Evolutionary conservation across 441 rosid genomes (phyloP).

Genomic region (Gossypium davidsonii): DNA sequence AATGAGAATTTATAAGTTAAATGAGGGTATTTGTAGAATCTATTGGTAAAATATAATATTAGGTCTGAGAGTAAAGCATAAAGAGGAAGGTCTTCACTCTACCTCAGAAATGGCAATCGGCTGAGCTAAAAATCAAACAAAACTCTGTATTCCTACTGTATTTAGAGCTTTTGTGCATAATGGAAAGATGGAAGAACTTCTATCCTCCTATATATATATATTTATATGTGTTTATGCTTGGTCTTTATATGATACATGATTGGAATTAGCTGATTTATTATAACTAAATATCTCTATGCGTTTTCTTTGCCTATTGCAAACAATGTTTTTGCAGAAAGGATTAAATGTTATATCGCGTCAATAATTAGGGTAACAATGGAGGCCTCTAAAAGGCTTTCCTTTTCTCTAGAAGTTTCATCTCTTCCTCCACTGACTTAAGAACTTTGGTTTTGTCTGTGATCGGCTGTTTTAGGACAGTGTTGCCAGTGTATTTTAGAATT

Average conservation of each 20-base stretch:
- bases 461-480: no score
- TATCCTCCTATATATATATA: background rate
- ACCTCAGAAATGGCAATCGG: conserved; percentile 8
- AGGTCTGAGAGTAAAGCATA: conserved; percentile 13
- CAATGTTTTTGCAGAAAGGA: background rate
- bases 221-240: background rate
- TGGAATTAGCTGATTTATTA: background rate
- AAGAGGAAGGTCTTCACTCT: conserved; percentile 8
- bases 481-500: no score
- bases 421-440: no score
- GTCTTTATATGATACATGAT: background rate
- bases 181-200: conserved; percentile 22
- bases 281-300: background rate
- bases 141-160: conserved; percentile 18
- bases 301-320: background rate
- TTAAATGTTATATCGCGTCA: background rate
- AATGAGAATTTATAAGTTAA: conserved; percentile 40
- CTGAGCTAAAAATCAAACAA: conserved; percentile 4
- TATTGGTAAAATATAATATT: conserved; percentile 6
- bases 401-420: no score
- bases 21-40: background rate
- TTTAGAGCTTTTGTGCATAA: conserved; percentile 20
- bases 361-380: no score
- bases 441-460: no score
- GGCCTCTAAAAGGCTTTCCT: no score